Base-by-base conservation (phyloP, 495 filamentous ascomycete genomes). In the Penicillium psychrofluorescens region DNA sequence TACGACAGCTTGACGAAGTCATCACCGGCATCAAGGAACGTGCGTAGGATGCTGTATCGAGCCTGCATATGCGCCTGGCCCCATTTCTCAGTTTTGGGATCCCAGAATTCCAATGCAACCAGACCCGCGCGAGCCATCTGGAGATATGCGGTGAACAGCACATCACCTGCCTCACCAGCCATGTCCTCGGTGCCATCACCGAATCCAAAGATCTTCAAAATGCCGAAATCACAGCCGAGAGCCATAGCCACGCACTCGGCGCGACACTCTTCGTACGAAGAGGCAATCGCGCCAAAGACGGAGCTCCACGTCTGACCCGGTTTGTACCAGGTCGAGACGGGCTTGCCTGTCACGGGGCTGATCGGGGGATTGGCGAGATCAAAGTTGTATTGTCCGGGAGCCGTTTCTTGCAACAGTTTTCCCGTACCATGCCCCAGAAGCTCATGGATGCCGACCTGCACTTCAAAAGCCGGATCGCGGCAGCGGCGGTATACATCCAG, bases 41-140 rank as follows among this genome's bases (percentile, higher is more conserved):
- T 84, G 48, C 83, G 75, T 31, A 98, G 67, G 56, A 97, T 98
- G 48, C 81, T 84, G 67, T 90, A 96, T 11, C 92, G 85, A 4
- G 92, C 92, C 67, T 96, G 90, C 73, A 88, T 94, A 55, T 98
- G 91, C 22, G 88, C 80, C 57, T 96, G 89, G 9, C 91, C 90
- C 91, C 91, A 96, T 66, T 95, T 95, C 51, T 77, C 68, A 45
- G 74, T 82, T 71, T 90, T 72, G 27, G 87, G 86, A 54, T 95
- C 86, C 86, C 85, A 95, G 66, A 85, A 84, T 52, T 98, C 90
- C 13, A 97, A 70, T 1, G 90, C 83, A 11, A 78, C 68, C 27
- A 98, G 68, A 10, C 92, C 92, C 2, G 89, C 90, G 28, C 90
- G 78, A 14, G 91, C 92, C 91, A 98, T 97, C 49, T 79, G 76